These are phyloP conservation scores for Anethum foeniculum DNA, from an alignment of 140 eudicot species.

Conservation along the genomic window DNA sequence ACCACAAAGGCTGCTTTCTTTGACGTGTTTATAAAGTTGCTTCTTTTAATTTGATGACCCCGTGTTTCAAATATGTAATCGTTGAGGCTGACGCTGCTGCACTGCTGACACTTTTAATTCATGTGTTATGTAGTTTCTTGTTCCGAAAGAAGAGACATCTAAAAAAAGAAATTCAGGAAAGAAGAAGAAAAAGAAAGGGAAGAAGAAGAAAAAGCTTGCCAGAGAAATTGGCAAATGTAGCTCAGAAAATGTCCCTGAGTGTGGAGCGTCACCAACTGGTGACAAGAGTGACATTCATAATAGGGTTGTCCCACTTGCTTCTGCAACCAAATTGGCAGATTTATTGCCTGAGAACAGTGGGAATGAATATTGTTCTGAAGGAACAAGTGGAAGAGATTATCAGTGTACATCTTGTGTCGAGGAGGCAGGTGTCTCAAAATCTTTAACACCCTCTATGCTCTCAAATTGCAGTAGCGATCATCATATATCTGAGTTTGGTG, in stretches of 20 bases:
- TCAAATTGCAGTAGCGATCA: not conserved
- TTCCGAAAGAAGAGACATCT: conserved; percentile 9
- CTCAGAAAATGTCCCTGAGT: not conserved
- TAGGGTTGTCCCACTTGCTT: not conserved
- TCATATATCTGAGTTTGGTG: not conserved
- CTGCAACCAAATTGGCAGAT: conserved; percentile 1
- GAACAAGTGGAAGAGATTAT: conserved; percentile 1
- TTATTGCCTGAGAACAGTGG: not conserved
- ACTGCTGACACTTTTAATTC: conserved; percentile 10
- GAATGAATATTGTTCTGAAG: not conserved
- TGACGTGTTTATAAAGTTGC: not conserved
- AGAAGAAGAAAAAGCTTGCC: conserved; percentile 10
- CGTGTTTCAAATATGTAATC: not conserved
- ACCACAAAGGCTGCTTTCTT: not conserved
- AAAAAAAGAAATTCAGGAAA: conserved; percentile 16
- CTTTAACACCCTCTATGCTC: not conserved
- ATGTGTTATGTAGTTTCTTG: conserved; percentile 1
- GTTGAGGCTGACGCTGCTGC: not conserved
- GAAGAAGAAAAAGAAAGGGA: conserved; percentile 11
- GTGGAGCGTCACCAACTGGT: conserved; percentile 5
- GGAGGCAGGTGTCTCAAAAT: not conserved
- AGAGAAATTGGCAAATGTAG: conserved; percentile 11
- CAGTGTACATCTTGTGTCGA: not conserved
- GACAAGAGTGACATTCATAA: not conserved
- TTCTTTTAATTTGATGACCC: not conserved